Evolutionary conservation across 768 basidiomycete species (phyloP).

Genomic region (Nidularia sp.): DNA sequence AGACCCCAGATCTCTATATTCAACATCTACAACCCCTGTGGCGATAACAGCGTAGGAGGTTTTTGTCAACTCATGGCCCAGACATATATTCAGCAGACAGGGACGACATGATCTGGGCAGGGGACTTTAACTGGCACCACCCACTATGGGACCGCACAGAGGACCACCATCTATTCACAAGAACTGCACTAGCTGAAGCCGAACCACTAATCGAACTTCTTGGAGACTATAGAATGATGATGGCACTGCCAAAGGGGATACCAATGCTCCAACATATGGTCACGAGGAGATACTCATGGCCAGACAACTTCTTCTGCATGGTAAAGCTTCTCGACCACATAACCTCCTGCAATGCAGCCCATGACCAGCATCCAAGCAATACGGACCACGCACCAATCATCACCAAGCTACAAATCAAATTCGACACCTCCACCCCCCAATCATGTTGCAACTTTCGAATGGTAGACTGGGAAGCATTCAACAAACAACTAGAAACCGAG

Average conservation of each 20-base stretch:
- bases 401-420: not conserved
- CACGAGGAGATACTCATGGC: slow-evolving; percentile 28
- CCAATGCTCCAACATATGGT: slow-evolving; percentile 24
- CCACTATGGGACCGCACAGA: slow-evolving; percentile 28
- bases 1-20: slow-evolving; percentile 13
- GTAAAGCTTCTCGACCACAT: slow-evolving; percentile 9
- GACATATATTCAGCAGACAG: not conserved
- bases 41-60: not conserved
- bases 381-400: slow-evolving; percentile 40
- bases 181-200: slow-evolving; percentile 10
- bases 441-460: slow-evolving; percentile 17
- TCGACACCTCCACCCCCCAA: not conserved
- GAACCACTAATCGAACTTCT: slow-evolving; percentile 21
- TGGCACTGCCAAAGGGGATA: slow-evolving; percentile 24
- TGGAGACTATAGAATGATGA: slow-evolving; percentile 18
- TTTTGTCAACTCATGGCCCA: not conserved
- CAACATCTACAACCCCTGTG: slow-evolving; percentile 20
- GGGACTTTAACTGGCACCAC: slow-evolving; percentile 38
- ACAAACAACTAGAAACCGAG: slow-evolving; percentile 7
- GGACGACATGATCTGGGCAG: slow-evolving; percentile 22
- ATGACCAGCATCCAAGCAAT: slow-evolving; percentile 5
- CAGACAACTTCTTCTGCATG: slow-evolving; percentile 38
- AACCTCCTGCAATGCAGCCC: slow-evolving; percentile 18
- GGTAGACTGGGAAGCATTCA: slow-evolving; percentile 25
- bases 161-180: slow-evolving; percentile 29